Percentiles rank a stretch among this genome's conserved stretches.
Evolutionary conservation across 129 eudicot genomes (phyloP).

Genomic region (Oenanthe sinensis): DNA sequence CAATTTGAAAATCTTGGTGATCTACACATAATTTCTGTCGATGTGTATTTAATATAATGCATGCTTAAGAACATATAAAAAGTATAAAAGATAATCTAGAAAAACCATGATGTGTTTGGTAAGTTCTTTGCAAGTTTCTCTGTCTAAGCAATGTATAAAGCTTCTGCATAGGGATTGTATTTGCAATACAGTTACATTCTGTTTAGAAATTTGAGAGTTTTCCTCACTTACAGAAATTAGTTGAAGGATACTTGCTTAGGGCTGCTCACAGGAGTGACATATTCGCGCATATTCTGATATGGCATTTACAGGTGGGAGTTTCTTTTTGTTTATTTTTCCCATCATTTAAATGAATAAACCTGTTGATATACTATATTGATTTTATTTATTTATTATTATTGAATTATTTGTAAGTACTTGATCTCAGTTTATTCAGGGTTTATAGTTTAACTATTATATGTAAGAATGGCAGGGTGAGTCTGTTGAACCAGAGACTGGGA

Average conservation of each 20-base stretch:
- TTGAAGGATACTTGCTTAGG: constrained; percentile 93
- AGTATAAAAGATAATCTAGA: not conserved
- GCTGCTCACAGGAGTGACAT: constrained; percentile 98
- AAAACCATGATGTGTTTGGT: not conserved
- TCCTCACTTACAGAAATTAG: constrained; percentile 56
- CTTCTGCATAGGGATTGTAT: constrained; percentile 5
- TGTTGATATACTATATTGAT: not conserved
- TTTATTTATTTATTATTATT: not conserved
- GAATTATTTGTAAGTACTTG: not conserved
- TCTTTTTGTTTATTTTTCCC: not conserved
- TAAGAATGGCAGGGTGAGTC: constrained; percentile 70
- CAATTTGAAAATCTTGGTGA: not conserved
- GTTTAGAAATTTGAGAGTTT: not conserved
- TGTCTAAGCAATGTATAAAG: not conserved
- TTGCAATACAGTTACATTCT: not conserved
- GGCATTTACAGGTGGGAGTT: constrained; percentile 88
- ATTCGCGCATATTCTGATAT: constrained; percentile 92
- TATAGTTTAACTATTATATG: constrained; percentile 16
- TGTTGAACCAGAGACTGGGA: constrained; percentile 70
- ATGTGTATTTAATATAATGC: not conserved
- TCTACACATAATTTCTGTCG: not conserved
- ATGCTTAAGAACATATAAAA: not conserved
- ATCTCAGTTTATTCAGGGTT: constrained; percentile 11
- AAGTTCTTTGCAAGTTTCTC: not conserved
- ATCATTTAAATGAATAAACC: not conserved